A percentile compares a stretch with the other conserved stretches of the same genome.
Conservation (phyloP, 768 basidiomycete species). For the Leccinum uliginosum region DNA sequence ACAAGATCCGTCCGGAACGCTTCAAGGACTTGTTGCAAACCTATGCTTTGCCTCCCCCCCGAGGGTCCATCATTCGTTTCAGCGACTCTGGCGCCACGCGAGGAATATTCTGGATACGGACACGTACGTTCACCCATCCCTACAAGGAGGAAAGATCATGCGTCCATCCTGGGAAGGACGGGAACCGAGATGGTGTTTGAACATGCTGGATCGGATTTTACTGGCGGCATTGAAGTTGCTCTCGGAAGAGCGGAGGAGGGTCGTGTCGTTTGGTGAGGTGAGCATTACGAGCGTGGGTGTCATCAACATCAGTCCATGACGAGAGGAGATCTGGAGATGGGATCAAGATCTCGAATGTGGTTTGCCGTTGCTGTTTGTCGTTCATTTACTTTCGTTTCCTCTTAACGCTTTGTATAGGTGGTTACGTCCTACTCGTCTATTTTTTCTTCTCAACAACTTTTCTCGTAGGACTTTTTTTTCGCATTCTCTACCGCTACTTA, state of each 20-base stretch:
- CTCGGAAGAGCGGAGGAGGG: conserved; percentile 32
- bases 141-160: conserved; percentile 10
- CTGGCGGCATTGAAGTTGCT: conserved; percentile 28
- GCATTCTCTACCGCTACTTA: conserved; percentile 2
- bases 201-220: conserved; percentile 24
- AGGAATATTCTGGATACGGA: conserved; percentile 27
- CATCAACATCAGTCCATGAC: background rate
- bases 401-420: conserved; percentile 3
- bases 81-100: conserved; percentile 13
- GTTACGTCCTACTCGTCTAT: background rate
- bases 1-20: conserved; percentile 14
- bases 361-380: conserved; percentile 10
- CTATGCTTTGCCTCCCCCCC: conserved; percentile 28
- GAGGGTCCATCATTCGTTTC: conserved; percentile 25
- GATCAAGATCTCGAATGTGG: conserved; percentile 6
- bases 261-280: conserved; percentile 25
- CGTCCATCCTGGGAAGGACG: conserved; percentile 7
- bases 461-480: background rate
- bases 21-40: conserved; percentile 28
- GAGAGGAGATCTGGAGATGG: conserved; percentile 2
- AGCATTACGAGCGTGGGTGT: background rate
- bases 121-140: conserved; percentile 20
- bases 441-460: background rate
- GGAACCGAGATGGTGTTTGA: conserved; percentile 24
- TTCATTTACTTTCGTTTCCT: conserved; percentile 10